Conservation (phyloP, 352 stramenopile species). For the Phytophthora pluvialis region DNA sequence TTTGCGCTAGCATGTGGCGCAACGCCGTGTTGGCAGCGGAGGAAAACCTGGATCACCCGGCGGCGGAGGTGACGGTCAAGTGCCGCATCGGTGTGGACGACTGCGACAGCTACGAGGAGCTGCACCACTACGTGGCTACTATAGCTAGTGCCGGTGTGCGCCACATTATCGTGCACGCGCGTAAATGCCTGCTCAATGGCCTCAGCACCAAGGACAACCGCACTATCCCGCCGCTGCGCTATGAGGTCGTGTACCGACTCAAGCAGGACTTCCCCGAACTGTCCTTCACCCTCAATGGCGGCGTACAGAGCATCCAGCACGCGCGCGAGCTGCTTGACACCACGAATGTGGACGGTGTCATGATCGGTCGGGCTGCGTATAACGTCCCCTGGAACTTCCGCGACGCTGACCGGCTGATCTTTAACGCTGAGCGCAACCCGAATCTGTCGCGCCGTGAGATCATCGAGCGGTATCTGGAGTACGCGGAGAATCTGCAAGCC, state of each 20-base stretch:
- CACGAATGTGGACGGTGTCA: constrained; percentile 84
- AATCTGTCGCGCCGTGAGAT: constrained; percentile 89
- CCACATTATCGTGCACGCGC: constrained; percentile 98
- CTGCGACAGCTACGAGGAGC: constrained; percentile 92
- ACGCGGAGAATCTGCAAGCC: constrained; percentile 77
- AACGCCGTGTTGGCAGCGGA: constrained; percentile 39
- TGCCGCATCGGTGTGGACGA: constrained; percentile 98
- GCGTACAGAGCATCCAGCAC: constrained; percentile 93
- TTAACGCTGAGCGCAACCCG: constrained; percentile 68
- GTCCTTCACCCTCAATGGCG: constrained; percentile 98
- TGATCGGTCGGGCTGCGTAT: constrained; percentile 92
- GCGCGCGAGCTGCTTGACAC: constrained; percentile 88
- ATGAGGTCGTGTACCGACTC: constrained; percentile 94
- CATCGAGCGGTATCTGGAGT: constrained; percentile 86
- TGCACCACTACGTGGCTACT: constrained; percentile 94
- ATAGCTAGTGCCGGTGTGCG: constrained; percentile 91
- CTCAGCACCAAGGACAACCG: constrained; percentile 97
- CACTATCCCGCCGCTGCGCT: constrained; percentile 97
- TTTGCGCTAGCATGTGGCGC: constrained; percentile 87
- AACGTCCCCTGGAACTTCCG: constrained; percentile 90
- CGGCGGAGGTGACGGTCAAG: constrained; percentile 95
- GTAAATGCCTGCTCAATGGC: constrained; percentile 97
- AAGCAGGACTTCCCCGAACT: constrained; percentile 97
- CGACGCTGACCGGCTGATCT: constrained; percentile 86
- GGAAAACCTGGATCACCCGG: constrained; percentile 28